These are phyloP conservation scores for Peronospora tabacina DNA, from an alignment of 352 stramenopile genomes.

Conservation along the genomic window DNA sequence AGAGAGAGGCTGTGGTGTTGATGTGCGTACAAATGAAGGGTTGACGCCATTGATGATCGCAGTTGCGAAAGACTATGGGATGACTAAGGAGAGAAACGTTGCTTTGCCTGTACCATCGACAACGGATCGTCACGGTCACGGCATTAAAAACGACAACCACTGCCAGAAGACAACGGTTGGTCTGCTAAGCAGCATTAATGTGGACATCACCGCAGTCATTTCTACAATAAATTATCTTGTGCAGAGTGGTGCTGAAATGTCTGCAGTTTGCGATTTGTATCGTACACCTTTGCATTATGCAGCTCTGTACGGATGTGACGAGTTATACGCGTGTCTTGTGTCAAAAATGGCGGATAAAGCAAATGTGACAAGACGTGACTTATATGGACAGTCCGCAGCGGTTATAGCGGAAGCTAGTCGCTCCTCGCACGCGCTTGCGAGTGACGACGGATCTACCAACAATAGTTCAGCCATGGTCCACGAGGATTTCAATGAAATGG, in stretches of 20 bases:
- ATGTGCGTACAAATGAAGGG: constrained; percentile 59
- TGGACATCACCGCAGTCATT: constrained; percentile 51
- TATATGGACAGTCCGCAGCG: constrained; percentile 54
- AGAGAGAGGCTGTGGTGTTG: constrained; percentile 57
- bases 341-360: constrained; percentile 37
- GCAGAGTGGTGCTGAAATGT: constrained; percentile 47
- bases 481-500: constrained; percentile 20
- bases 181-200: constrained; percentile 37
- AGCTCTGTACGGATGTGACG: constrained; percentile 48
- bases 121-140: constrained; percentile 6
- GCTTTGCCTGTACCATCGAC: constrained; percentile 19
- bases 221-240: constrained; percentile 70
- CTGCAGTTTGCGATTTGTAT: constrained; percentile 59
- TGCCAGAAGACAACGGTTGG: constrained; percentile 28
- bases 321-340: constrained; percentile 48
- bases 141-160: constrained; percentile 8
- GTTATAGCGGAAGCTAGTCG: constrained; percentile 40
- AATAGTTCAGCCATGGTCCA: constrained; percentile 12
- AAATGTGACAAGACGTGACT: constrained; percentile 48
- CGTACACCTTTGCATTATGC: constrained; percentile 72
- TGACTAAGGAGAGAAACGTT: constrained; percentile 31
- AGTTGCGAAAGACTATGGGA: constrained; percentile 41
- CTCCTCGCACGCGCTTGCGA: constrained; percentile 14
- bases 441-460: constrained; percentile 18
- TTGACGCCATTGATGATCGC: constrained; percentile 75